Evolutionary conservation across 768 basidiomycete genomes (phyloP).

Genomic region (Xerocomellus amylosporus): DNA sequence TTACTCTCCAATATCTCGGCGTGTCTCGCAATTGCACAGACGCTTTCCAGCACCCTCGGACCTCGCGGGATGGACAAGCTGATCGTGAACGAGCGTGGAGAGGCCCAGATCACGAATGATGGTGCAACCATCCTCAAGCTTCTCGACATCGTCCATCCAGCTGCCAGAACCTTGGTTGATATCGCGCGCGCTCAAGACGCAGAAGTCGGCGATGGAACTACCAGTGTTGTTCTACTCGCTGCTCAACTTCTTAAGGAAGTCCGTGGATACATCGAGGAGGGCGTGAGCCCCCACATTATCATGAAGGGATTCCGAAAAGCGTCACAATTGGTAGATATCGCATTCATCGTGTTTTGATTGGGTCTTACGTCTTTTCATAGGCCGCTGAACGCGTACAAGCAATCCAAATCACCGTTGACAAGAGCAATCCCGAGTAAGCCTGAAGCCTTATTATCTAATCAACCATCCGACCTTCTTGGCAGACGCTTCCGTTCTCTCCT

Average conservation of each 20-base stretch:
- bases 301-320: slow-evolving; percentile 95
- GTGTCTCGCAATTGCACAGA: slow-evolving; percentile 90
- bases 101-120: slow-evolving; percentile 99
- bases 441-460: slow-evolving; percentile 2
- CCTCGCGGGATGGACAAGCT: slow-evolving; percentile 99
- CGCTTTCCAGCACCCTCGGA: slow-evolving; percentile 91
- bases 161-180: slow-evolving; percentile 96
- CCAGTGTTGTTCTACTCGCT: slow-evolving; percentile 91
- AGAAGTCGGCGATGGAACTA: slow-evolving; percentile 98
- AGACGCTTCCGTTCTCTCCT: slow-evolving; percentile 93
- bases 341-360: slow-evolving; percentile 4
- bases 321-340: slow-evolving; percentile 65
- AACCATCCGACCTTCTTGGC: slow-evolving; percentile 9
- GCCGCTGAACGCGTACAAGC: slow-evolving; percentile 84
- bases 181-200: slow-evolving; percentile 98
- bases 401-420: slow-evolving; percentile 88
- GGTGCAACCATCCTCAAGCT: slow-evolving; percentile 98
- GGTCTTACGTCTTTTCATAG: slow-evolving; percentile 40
- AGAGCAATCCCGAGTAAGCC: slow-evolving; percentile 82
- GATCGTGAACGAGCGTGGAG: slow-evolving; percentile 89
- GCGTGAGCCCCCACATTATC: slow-evolving; percentile 95
- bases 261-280: slow-evolving; percentile 89
- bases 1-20: slow-evolving; percentile 94
- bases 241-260: slow-evolving; percentile 94
- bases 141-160: slow-evolving; percentile 96